phyloP scores from a whole-genome alignment of 805 yeast species.

The Lipomyces chichibuensis region DNA sequence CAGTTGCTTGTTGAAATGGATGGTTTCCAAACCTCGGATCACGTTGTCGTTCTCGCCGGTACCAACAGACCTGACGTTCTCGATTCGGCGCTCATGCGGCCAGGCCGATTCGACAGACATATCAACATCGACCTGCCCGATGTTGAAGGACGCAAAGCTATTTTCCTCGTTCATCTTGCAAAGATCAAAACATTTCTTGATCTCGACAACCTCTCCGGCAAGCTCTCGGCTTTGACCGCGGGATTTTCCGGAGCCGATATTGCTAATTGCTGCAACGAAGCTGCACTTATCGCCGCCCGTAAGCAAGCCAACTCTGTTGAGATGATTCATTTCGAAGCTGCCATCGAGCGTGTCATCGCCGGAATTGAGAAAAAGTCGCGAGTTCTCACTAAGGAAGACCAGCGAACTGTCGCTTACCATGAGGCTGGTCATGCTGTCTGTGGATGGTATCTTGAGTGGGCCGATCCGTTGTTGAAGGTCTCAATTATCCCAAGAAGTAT shows the following conservation, averaged over 20 bases:
- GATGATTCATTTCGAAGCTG: slow-evolving; percentile 84
- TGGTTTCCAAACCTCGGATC: slow-evolving; percentile 88
- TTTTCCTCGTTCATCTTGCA: slow-evolving; percentile 80
- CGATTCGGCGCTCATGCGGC: slow-evolving; percentile 91
- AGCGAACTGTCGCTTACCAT: slow-evolving; percentile 90
- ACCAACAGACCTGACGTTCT: slow-evolving; percentile 94
- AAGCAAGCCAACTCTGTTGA: slow-evolving; percentile 69
- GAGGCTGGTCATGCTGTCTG: slow-evolving; percentile 99
- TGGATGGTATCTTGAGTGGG: slow-evolving; percentile 91
- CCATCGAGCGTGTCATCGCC: slow-evolving; percentile 95
- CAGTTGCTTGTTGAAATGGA: slow-evolving; percentile 98
- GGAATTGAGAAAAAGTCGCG: slow-evolving; percentile 91
- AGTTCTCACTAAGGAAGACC: slow-evolving; percentile 81
- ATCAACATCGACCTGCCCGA: slow-evolving; percentile 91
- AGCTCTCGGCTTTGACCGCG: slow-evolving; percentile 93
- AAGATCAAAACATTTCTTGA: slow-evolving; percentile 65
- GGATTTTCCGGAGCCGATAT: slow-evolving; percentile 99
- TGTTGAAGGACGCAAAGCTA: slow-evolving; percentile 90
- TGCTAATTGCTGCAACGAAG: slow-evolving; percentile 96
- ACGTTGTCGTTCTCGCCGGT: slow-evolving; percentile 96
- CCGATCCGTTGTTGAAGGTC: slow-evolving; percentile 93
- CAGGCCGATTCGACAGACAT: slow-evolving; percentile 97
- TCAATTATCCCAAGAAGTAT: slow-evolving; percentile 96
- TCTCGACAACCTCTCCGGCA: slow-evolving; percentile 69
- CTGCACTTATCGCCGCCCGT: slow-evolving; percentile 96